Base-by-base conservation (phyloP, 139 green algal genomes). In the Chlamydomonas sphaeroides region DNA sequence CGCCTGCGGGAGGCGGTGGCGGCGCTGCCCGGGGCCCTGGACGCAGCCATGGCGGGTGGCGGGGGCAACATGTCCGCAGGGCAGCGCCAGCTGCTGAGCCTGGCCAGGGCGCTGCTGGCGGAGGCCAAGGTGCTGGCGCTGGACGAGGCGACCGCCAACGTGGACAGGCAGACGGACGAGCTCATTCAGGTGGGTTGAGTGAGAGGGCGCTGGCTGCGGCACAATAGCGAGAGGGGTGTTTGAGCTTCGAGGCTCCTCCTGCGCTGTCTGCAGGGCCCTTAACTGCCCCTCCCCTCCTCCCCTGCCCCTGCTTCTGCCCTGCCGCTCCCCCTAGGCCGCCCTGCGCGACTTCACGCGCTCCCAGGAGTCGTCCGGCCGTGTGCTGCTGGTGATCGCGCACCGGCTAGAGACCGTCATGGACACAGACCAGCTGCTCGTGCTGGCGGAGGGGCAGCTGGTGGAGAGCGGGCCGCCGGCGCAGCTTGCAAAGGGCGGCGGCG, bases 371-470 rank as follows among this genome's bases (percentile, higher is more conserved):
- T 53, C 45, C 36, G 78, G 84, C 30, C 84, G 92, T 21, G 93
- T 94, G 74, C 78, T 96, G 80, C 87, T 97, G 42, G 88, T 95
- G 32, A 96, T 97, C 49, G 91, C 92, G 25, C 92, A 96, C 88
- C 89, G 91, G 41, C 89, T 97, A 0, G 92, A 98, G 86, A 98
- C 95, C 1, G 95, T 98, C 62, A 89, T 98, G 86, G 94, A 97
- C 87, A 94, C 86, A 67, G 95, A 98, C 83, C 79, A 87, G 25
- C 74, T 98, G 69, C 88, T 98, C 45, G 92, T 98, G 73, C 87
- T 98, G 65, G 73, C 73, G 3, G 83, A 78, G 18, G 95, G 95
- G 5, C 23, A 87, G 36, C 67, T 98, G 68, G 85, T 96, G 73
- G 95, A 98, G 85, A 67, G 89, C 26, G 95, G 93, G 0, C 15